A percentile compares a stretch with the other conserved stretches of the same genome.
These are phyloP conservation scores for Quercus lobata DNA, from an alignment of 331 rosid genomes.

Conservation along the genomic window DNA sequence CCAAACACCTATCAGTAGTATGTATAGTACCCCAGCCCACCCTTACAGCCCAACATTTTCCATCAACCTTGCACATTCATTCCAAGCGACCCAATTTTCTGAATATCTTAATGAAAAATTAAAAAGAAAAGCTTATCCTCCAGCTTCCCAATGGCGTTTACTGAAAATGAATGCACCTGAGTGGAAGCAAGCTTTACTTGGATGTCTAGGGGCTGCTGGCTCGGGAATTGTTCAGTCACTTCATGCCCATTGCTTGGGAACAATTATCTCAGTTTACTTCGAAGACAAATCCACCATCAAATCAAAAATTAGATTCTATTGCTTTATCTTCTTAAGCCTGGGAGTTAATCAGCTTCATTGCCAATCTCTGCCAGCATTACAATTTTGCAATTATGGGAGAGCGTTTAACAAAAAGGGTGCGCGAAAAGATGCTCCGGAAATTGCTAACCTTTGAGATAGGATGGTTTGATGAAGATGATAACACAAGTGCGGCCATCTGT, in stretches of 20 bases:
- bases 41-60: slow-evolving; percentile 51
- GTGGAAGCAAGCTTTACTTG: slow-evolving; percentile 66
- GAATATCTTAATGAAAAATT: slow-evolving; percentile 9
- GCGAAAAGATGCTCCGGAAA: slow-evolving; percentile 44
- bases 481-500: slow-evolving; percentile 68
- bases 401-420: slow-evolving; percentile 54
- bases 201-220: slow-evolving; percentile 62
- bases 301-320: slow-evolving; percentile 44
- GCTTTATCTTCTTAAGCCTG: slow-evolving; percentile 45
- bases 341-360: slow-evolving; percentile 38
- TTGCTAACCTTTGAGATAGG: slow-evolving; percentile 68
- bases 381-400: slow-evolving; percentile 79
- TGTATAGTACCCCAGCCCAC: slow-evolving; percentile 23
- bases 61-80: slow-evolving; percentile 33
- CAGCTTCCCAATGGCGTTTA: slow-evolving; percentile 55
- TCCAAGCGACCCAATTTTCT: slow-evolving; percentile 11
- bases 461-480: slow-evolving; percentile 72
- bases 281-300: slow-evolving; percentile 32
- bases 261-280: slow-evolving; percentile 57
- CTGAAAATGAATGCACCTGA: slow-evolving; percentile 67
- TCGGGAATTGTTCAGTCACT: slow-evolving; percentile 65
- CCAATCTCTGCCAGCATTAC: slow-evolving; percentile 60
- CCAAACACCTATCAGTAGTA: too few relatives aligned
- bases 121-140: slow-evolving; percentile 9
- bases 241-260: slow-evolving; percentile 65